phyloP scores from a whole-genome alignment of 192 early-diverging fungal genomes.

The Chytriomyces confervae region DNA sequence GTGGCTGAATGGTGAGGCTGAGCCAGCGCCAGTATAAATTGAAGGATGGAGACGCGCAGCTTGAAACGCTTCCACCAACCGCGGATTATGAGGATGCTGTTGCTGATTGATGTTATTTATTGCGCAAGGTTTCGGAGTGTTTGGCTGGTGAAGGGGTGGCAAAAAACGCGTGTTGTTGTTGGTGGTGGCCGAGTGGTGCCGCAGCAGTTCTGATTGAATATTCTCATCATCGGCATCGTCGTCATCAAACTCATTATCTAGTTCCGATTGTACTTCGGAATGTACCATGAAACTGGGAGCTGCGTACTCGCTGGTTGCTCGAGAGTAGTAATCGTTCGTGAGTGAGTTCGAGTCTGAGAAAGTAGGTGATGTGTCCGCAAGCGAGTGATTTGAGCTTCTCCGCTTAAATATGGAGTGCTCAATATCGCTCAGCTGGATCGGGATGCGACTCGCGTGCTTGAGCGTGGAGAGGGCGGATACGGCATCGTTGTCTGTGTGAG shows the following conservation, averaged over 20 bases:
- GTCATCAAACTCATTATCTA: constrained; percentile 9
- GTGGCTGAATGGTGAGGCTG: too few relatives aligned
- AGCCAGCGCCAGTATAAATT: too few relatives aligned
- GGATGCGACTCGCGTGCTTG: too few relatives aligned
- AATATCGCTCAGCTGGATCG: too few relatives aligned
- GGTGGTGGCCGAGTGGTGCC: neutral
- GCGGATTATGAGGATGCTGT: neutral
- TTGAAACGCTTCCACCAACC: neutral
- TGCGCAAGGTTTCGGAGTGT: neutral
- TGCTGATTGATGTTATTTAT: neutral
- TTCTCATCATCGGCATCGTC: neutral
- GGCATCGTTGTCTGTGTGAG: too few relatives aligned
- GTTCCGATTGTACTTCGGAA: neutral
- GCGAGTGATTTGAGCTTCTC: too few relatives aligned
- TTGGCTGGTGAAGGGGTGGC: neutral
- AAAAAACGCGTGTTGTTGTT: neutral
- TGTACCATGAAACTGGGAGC: neutral
- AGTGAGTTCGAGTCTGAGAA: too few relatives aligned
- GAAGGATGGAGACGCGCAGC: neutral
- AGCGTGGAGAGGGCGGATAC: too few relatives aligned
- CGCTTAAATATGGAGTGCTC: too few relatives aligned
- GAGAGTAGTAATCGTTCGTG: too few relatives aligned
- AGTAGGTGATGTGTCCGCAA: too few relatives aligned
- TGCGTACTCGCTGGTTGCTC: constrained; percentile 2
- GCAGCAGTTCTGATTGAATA: neutral